Evolutionary conservation across 768 basidiomycete genomes (phyloP), one percentile per base, ranked within the genome.

Genomic region (Infundibulicybe gibba): DNA sequence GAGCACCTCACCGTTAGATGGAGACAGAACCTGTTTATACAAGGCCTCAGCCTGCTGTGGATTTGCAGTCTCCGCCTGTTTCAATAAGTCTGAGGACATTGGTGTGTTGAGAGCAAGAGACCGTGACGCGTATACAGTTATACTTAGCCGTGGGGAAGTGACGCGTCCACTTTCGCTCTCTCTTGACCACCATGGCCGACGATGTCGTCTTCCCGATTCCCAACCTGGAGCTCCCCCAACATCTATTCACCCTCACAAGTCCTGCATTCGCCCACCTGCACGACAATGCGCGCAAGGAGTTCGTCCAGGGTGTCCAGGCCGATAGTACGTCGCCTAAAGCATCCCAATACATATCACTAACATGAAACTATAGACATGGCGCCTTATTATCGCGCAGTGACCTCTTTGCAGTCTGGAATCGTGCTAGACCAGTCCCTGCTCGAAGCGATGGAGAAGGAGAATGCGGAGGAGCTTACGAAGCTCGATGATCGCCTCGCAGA

Each of bases 181-280:
- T 50, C 47, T 32, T 33, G 13, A 47, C 51, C 47, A 57, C 53
- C 44, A 93, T 94, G 90, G 79, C 90, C 44, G 89, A 95, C 64
- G 90, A 94, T 53, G 68, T 80, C 12, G 81, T 94, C 2, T 76
- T 90, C 33, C 91, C 91, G 0, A 86, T 90, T 50, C 94, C 94
- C 17, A 94, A 97, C 61, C 81, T 94, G 47, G 69, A 75, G 10
- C 76, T 95, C 14, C 77, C 94, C 0, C 87, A 95, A 57, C 79
- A 86, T 59, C 70, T 87, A 11, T 97, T 90, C 57, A 77, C 79
- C 9, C 75, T 97, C 3, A 77, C 81, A 11, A 80, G 78, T 15
- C 74, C 81, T 0, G 68, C 75, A 1, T 75, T 93, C 32, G 60
- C 70, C 0, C 72, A 80, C 41, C 73, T 88, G 3, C 90, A 93